A percentile compares a stretch with the other conserved stretches of the same genome.
Evolutionary conservation across 2,329 filamentous ascomycete species (phyloP).

Genomic region (Paramyrothecium roridum): DNA sequence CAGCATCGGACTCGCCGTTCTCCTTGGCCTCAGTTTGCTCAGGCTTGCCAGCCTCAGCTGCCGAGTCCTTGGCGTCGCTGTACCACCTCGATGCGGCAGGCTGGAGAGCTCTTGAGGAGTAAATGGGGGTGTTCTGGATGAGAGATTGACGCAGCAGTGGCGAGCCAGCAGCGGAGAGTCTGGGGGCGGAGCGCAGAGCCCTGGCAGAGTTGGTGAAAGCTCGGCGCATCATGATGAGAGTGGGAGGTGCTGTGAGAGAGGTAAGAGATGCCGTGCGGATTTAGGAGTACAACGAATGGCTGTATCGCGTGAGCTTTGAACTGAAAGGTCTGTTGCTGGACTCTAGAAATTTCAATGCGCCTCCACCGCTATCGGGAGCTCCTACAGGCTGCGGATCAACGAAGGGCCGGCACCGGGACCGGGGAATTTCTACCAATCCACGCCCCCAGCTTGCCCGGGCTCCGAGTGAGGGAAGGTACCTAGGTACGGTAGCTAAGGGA

Average conservation of each 20-base stretch:
- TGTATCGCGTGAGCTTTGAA: constrained; percentile 3
- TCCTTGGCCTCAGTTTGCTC: constrained; percentile 24
- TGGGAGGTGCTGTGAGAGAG: background rate
- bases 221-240: constrained; percentile 42
- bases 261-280: constrained; percentile 4
- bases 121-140: constrained; percentile 31
- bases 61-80: constrained; percentile 40
- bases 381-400: constrained; percentile 20
- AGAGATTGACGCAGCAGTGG: constrained; percentile 30
- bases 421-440: constrained; percentile 11
- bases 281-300: constrained; percentile 5
- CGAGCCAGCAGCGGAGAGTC: constrained; percentile 27
- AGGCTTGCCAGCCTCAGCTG: constrained; percentile 23
- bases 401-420: constrained; percentile 16
- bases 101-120: constrained; percentile 32
- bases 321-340: constrained; percentile 18
- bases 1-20: constrained; percentile 27
- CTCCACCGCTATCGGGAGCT: constrained; percentile 2
- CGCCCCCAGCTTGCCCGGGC: background rate
- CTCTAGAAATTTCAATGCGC: constrained; percentile 22
- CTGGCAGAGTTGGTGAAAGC: constrained; percentile 39
- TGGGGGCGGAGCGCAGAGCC: constrained; percentile 38
- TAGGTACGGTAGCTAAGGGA: background rate
- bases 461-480: no score
- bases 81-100: constrained; percentile 41